Base-by-base conservation (phyloP, 768 basidiomycete species). In the Dentipellis sp. region DNA sequence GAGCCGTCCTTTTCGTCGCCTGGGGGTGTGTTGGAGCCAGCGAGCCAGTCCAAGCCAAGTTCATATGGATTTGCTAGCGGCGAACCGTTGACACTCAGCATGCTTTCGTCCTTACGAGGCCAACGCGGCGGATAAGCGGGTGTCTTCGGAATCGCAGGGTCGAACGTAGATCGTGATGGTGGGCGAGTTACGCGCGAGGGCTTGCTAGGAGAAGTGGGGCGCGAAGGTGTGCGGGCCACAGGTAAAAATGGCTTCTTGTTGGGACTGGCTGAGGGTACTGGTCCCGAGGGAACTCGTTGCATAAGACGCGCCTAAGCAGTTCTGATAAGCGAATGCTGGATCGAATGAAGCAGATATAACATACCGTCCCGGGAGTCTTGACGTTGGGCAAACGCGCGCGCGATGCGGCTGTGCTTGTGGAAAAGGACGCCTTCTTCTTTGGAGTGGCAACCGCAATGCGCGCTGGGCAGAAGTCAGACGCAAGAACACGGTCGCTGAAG, bases 81-180 rank as follows among this genome's bases (percentile, higher is more conserved):
- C 0, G 88, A 90, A 4, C 91, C 91, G 58, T 93, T 92, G 17
- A 86, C 69, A 63, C 88, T 88, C 51, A 91, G 75, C 80, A 91
- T 81, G 63, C 75, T 82, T 68, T 93, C 91, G 63, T 89, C 81
- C 60, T 76, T 80, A 42, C 86, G 79, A 10, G 88, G 85, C 65
- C 84, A 74, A 22, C 89, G 82, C 49, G 84, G 72, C 49, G 82
- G 81, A 61, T 72, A 86, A 57, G 67, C 72, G 48, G 80, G 79
- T 10, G 80, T 77, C 59, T 82, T 82, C 6, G 73, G 77, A 38
- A 93, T 73, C 6, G 75, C 68, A 0, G 89, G 91, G 52, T 89
- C 88, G 71, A 94, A 94, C 9, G 75, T 81, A 21, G 82, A 74
- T 21, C 74, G 76, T 21, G 86, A 84, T 1, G 88, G 89, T 11